Base-by-base conservation (phyloP, 208 protist species). In the Leishmania martiniquensis region DNA sequence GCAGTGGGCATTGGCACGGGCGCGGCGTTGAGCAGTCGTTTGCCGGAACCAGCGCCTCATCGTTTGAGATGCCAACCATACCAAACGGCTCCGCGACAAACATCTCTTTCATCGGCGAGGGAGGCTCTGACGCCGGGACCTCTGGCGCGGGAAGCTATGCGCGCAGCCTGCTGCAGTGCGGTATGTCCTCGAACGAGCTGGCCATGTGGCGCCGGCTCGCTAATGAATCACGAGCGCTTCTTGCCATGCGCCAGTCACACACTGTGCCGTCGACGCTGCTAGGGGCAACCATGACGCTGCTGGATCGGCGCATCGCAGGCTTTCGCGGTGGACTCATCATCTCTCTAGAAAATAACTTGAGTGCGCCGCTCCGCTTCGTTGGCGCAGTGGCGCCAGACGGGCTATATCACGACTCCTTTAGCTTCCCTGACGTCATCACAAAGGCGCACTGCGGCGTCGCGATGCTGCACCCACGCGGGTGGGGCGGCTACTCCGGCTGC, bases 321-420 rank as follows among this genome's bases (percentile, higher is more conserved):
- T 80, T 75, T 37, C 88, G 88, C 20, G 86, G 84, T 73, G 90
- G 84, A 1, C 45, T 91, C 45, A 76, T 88, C 22, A 45, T 90
- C 68, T 88, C 85, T 29, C 75, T 94, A 34, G 88, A 94, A 39
- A 96, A 96, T 74, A 88, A 85, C 54, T 87, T 89, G 39, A 76
- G 71, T 45, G 47, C 37, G 39, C 37, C 78, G 39, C 76, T 96
- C 74, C 77, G 85, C 44, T 86, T 93, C n/a, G 77, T 91, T 15
- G 88, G 89, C 13, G 88, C 67, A 25, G 63, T 66, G 25, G 88
- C 84, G 12, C 87, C 88, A 29, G 84, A 89, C 49, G 85, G 77
- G 44, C 68, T 75, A 15, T 94, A 89, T 76, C 54, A 83, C 49
- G 79, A 77, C 39, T 68, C 72, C 65, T 91, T 85, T 76, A 75